Percentiles rank a stretch among this genome's conserved stretches.
Evolutionary conservation across 1,284 basidiomycete species (phyloP).

Genomic region (Quambalaria eucalypti): DNA sequence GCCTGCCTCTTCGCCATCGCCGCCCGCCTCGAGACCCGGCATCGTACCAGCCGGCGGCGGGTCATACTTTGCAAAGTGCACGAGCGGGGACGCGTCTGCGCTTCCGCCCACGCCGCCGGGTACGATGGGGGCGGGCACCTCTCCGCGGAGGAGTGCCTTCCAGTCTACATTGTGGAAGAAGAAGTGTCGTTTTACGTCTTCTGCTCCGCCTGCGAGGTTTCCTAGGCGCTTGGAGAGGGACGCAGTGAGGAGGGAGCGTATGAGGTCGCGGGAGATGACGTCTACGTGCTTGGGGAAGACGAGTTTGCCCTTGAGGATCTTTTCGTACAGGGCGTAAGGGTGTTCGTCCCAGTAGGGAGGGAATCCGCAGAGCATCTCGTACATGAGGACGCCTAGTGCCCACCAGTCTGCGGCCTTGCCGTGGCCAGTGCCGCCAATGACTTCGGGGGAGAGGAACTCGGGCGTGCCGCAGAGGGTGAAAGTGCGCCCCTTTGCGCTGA

Average conservation of each 20-base stretch:
- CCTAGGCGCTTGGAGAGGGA: conserved; percentile 51
- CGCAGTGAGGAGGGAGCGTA: conserved; percentile 50
- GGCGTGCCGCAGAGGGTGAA: conserved; percentile 51
- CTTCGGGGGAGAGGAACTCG: conserved; percentile 26
- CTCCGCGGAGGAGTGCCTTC: conserved; percentile 42
- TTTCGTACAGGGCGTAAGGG: conserved; percentile 36
- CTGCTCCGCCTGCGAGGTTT: conserved; percentile 51
- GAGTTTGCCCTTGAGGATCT: conserved; percentile 50
- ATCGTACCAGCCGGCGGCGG: too few species aligned
- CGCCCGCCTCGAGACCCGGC: too few species aligned
- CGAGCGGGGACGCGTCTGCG: too few species aligned
- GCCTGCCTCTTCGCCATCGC: too few species aligned
- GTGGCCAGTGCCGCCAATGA: conserved; percentile 50
- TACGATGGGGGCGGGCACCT: conserved; percentile 52
- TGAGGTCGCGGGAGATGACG: conserved; percentile 50
- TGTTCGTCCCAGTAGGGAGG: conserved; percentile 16
- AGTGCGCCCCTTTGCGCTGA: conserved; percentile 43
- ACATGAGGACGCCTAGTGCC: conserved; percentile 52
- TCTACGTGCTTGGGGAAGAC: conserved; percentile 51
- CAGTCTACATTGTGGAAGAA: conserved; percentile 53
- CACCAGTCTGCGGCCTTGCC: conserved; percentile 54
- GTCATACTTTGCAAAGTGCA: too few species aligned
- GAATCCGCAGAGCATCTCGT: conserved; percentile 49
- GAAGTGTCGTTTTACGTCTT: conserved; percentile 51
- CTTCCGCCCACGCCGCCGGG: too few species aligned